Base-by-base conservation (phyloP, 805 yeast species). In the Aciculoconidium aculeatum region DNA sequence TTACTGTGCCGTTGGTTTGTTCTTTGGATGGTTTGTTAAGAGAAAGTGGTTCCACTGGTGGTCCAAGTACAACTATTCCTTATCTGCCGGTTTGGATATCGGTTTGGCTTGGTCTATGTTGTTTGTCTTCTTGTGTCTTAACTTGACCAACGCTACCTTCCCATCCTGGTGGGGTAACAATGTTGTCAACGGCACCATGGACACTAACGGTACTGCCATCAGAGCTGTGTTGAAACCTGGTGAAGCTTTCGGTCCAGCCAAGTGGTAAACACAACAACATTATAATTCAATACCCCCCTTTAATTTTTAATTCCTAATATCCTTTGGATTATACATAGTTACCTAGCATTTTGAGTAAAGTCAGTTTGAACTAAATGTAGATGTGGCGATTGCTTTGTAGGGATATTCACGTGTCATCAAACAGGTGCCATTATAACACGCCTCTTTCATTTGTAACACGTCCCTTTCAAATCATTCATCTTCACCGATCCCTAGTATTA, bases 81-180 rank as follows among this genome's bases (percentile, higher is more conserved):
- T 63, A 35, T 64, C 68, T 21, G 67, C 68, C 26, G 70, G 67
- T 24, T 51, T 64, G 47, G 67, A 62, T 41, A 56, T 61, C 35
- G 69, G 70, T 17, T 56, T 64, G 39, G 66, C 57, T 4, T 51
- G 51, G 46, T 36, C 48, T 9, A 34, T 43, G 32, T 44, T 51
- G 43, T 32, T 51, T 28, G 41, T 51, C 23, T 51, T 51, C 47
- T 48, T 51, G 49, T 39, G 44, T 23, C 27, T 42, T 28, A 25
- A 28, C 24, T 34, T 39, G 23, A 25, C 44, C 25, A 31, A 29
- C 37, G 39, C 52, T 11, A 21, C 27, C 26, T 42, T 50, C 45
- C 56, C 61, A 27, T 27, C 32, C 6, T 80, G 88, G 88, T 80
- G 88, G 88, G 88, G 86, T 11, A 71, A 67, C 32, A 50, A 45